Evolutionary conservation across 148 eudicot genomes (phyloP), one percentile per base, ranked within the genome.

Genomic region (Rhododendron kiyosumense): DNA sequence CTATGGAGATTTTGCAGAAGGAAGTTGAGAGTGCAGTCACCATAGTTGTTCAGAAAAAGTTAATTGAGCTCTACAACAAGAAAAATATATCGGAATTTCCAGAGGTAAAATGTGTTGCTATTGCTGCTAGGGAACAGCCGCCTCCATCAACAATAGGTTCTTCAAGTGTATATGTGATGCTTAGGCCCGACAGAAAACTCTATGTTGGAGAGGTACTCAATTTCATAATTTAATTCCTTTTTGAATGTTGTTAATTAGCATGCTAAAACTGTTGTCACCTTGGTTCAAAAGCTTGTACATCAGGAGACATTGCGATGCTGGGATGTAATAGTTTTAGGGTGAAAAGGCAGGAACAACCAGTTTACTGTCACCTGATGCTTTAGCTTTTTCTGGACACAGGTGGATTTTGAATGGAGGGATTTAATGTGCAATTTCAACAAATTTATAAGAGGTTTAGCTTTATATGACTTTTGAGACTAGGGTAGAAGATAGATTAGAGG

Each of bases 91-190:
- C 89, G 51, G 91, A 87, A 51, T 81, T 85, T 83, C 86, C 87
- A 0, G 91, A 87, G 65, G 78, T 93, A 22, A 94, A 87, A 61
- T 97, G 89, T 85, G 92, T 93, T 45, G 77, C 83, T 41, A 86
- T 97, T 87, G 91, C 89, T 86, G 93, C 96, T 36, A 90, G 92
- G 90, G 94, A 97, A 88, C 95, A 93, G 84, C 98, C 99, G 17
- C 99, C 98, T 84, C 99, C 99, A 51, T 94, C 96, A 69, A 89
- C 98, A 45, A 89, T 95, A 69, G 99, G 98, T 86, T 92, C 94
- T 87, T 95, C 99, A 85, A 92, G 96, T 87, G 98, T 97, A 86
- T 97, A 97, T 88, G 90, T 97, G 86, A 91, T 97, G 90, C 87
- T 96, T 85, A 90, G 93, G 84, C 98, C 98, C 17, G 96, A 94